Base-by-base conservation (phyloP, 768 basidiomycete species). In the Lyophyllum atratum region DNA sequence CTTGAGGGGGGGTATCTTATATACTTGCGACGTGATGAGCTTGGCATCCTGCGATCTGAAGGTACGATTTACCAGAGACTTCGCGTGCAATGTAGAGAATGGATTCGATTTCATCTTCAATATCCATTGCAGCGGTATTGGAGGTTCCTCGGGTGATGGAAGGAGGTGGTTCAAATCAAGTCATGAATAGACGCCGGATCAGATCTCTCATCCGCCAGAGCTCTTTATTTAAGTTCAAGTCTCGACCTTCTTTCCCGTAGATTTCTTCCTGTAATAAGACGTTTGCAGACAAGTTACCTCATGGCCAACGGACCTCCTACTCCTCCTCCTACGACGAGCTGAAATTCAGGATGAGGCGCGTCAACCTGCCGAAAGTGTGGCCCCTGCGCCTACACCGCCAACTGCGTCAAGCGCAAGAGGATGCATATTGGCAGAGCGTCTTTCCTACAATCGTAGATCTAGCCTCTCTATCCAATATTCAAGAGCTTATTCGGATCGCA, bases 31-130 rank as follows among this genome's bases (percentile, higher is more conserved):
- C 26, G 52, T 34, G 45, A 61, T 62, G 55, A 60, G 60, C 44
- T 42, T 45, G 43, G 21, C 37, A 45, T 44, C 43, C 59, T 31
- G 37, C n/a, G 24, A 52, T 26, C 28, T 42, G 22, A 52, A 34
- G 15, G 34, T 33, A 39, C 26, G 39, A 72, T 76, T 68, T 65
- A 93, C 93, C 93, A 78, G 90, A 94, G 52, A 95, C 81, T 77
- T 95, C 94, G 39, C 94, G 81, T n/a, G 85, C 89, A 60, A 96
- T 87, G 72, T 92, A 95, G 34, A 97, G 77, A 64, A 95, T 84
- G 45, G 92, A 93, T 72, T 95, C 90, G 58, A 95, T 89, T 67
- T 95, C 93, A 58, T 94, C 92, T 56, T 84, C 82, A 58, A 68
- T 62, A 45, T 87, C 83, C 81, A 87, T 87, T 31, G 47, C 64